Conservation (phyloP, 2,329 filamentous ascomycete genomes). For the Helicocarpus griseus region DNA sequence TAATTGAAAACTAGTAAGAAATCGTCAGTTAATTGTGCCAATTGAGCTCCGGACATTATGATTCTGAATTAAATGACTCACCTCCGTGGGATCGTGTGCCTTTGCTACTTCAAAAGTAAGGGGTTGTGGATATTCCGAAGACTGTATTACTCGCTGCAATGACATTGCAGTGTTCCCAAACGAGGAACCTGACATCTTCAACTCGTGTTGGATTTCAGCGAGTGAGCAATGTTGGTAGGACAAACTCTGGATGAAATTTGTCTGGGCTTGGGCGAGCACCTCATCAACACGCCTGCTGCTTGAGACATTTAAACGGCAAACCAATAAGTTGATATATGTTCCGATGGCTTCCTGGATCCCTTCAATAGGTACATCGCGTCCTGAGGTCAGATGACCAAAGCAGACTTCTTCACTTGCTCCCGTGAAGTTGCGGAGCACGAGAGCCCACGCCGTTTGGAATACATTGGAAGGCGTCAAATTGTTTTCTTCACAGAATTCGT, state of each 20-base stretch:
- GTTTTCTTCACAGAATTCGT: conserved; percentile 10
- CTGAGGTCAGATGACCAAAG: conserved; percentile 33
- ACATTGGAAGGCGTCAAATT: conserved; percentile 35
- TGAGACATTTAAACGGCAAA: conserved; percentile 37
- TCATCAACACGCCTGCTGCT: conserved; percentile 28
- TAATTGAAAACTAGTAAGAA: conserved; percentile 3
- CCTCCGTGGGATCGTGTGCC: conserved; percentile 30
- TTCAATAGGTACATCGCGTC: conserved; percentile 27
- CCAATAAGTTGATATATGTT: conserved; percentile 46
- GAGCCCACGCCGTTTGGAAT: conserved; percentile 46
- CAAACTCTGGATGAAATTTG: conserved; percentile 38
- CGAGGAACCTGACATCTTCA: background rate
- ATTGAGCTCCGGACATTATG: too few relatives aligned
- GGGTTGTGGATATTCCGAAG: background rate
- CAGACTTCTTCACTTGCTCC: conserved; percentile 29
- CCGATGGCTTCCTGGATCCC: conserved; percentile 32
- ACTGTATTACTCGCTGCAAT: background rate
- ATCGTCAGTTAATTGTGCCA: conserved; percentile 4
- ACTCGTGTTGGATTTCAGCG: conserved; percentile 34
- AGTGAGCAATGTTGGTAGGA: conserved; percentile 43
- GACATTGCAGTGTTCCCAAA: background rate
- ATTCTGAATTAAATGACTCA: conserved; percentile 15
- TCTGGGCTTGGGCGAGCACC: conserved; percentile 36
- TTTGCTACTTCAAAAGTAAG: conserved; percentile 23
- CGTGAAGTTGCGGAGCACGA: conserved; percentile 27